phyloP scores from a whole-genome alignment of 2,329 filamentous ascomycete genomes.

The Alternaria longipes region DNA sequence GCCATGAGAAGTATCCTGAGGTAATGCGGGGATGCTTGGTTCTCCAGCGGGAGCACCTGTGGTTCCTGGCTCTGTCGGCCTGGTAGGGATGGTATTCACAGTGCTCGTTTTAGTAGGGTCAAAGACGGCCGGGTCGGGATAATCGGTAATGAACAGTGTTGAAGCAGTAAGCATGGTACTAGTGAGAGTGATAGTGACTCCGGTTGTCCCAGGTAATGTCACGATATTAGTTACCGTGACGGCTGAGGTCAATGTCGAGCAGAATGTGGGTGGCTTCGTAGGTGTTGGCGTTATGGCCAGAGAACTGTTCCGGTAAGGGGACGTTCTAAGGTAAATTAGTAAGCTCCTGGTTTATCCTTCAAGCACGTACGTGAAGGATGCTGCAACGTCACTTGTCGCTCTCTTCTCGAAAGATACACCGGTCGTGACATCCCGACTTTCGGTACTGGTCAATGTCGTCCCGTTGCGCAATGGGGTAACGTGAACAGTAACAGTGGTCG shows the following conservation, averaged over 20 bases:
- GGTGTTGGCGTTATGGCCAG: neutral
- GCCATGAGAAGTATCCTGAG: neutral
- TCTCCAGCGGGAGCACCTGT: neutral
- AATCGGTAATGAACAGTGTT: neutral
- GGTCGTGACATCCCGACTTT: neutral
- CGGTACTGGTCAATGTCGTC: neutral
- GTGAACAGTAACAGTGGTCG: neutral
- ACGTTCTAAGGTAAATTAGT: neutral
- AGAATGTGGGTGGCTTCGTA: neutral
- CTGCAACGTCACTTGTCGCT: neutral
- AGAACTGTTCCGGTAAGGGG: neutral
- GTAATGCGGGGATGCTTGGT: neutral
- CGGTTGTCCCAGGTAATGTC: neutral
- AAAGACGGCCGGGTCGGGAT: neutral
- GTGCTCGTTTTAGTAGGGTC: neutral
- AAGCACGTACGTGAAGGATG: neutral
- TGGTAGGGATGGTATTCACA: too few species aligned
- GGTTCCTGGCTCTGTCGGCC: neutral
- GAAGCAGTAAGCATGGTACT: neutral
- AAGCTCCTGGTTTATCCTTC: neutral
- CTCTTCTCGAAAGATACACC: neutral
- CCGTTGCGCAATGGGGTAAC: neutral
- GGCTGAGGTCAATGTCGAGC: neutral
- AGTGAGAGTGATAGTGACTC: neutral
- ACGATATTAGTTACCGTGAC: neutral